Evolutionary conservation across 2,329 filamentous ascomycete genomes (phyloP).

Genomic region (Curvularia sp.): DNA sequence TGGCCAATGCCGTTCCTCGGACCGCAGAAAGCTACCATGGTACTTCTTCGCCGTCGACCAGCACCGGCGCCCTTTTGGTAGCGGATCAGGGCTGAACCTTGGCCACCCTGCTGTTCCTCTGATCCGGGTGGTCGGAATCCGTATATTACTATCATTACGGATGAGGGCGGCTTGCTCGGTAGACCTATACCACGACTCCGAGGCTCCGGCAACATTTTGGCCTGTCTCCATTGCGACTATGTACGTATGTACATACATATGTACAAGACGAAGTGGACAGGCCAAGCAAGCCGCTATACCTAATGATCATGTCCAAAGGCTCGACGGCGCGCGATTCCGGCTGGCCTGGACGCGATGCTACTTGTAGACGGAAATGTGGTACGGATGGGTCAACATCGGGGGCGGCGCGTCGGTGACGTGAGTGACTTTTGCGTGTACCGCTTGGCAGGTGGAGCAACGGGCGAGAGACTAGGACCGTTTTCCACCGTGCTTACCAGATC

Average conservation of each 20-base stretch:
- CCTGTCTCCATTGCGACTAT: not conserved
- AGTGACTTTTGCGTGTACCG: conserved; percentile 17
- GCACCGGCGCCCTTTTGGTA: not conserved
- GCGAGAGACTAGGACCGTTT: conserved; percentile 10
- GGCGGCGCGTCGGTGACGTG: conserved; percentile 19
- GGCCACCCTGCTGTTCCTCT: not conserved
- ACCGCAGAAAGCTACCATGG: not conserved
- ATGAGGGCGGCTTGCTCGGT: not conserved
- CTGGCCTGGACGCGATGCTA: conserved; percentile 13
- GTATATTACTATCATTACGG: not conserved
- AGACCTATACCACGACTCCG: not conserved
- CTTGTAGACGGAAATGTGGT: conserved; percentile 6
- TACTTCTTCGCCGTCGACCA: not conserved
- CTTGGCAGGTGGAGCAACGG: conserved; percentile 14
- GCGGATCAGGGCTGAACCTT: not conserved
- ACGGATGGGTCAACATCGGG: conserved; percentile 11
- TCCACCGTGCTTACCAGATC: conserved; percentile 13
- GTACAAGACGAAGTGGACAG: not conserved
- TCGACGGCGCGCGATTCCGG: conserved; percentile 15
- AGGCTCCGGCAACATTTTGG: not conserved
- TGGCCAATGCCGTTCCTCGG: not conserved
- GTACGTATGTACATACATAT: too few species aligned
- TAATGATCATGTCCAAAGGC: not conserved
- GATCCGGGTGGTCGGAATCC: not conserved
- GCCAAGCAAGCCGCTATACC: conserved; percentile 6